Evolutionary conservation across 345 rosid species (phyloP), one percentile per base, ranked within the genome.

Genomic region (Melaleuca quinquenervia): DNA sequence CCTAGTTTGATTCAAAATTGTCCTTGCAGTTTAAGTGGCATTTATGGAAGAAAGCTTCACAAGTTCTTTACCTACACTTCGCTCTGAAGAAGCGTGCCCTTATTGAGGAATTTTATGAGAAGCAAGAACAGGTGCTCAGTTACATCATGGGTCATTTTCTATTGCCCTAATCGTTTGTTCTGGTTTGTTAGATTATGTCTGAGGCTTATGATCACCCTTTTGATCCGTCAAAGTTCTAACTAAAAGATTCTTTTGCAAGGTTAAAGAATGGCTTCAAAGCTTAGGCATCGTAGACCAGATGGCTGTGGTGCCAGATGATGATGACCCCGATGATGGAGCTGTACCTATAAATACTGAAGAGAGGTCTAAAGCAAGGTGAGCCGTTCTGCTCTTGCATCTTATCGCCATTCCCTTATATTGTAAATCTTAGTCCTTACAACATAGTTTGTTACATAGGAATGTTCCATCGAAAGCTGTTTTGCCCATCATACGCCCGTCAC

Each of bases 271-370:
- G 98, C 92, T 97, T 9, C 94, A 93, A n/a, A 93, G 92, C 88
- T 87, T 97, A 85, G 99, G 98, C 90, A 91, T 97, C 62, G 92
- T 91, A 64, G 99, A 96, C 87, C 95, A 91, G 21, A 89, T 88
- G 32, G 89, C 95, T 41, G 94, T 94, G 14, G 92, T 96, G 54
- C 96, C 94, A 88, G 99, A 97, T 88, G 96, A 87, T 49, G 98
- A 96, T 52, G 99, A 97, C 87, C 98, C 98, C 2, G 98, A 96
- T 80, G 99, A 97, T 20, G 98, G 98, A 86, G 95, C 98, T 50
- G 84, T 95, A 52, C 97, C 98, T 87, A 83, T 92, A 36, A 90
- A 92, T 52, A 90, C 91, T 48, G 93, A 92, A 90, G 98, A 93
- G 90, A 92, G 92, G 91, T 86, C 90, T n/a, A 94, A 92, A 91